Evolutionary conservation across 495 filamentous ascomycete species (phyloP).

Genomic region (Lineolata rhizophorae): DNA sequence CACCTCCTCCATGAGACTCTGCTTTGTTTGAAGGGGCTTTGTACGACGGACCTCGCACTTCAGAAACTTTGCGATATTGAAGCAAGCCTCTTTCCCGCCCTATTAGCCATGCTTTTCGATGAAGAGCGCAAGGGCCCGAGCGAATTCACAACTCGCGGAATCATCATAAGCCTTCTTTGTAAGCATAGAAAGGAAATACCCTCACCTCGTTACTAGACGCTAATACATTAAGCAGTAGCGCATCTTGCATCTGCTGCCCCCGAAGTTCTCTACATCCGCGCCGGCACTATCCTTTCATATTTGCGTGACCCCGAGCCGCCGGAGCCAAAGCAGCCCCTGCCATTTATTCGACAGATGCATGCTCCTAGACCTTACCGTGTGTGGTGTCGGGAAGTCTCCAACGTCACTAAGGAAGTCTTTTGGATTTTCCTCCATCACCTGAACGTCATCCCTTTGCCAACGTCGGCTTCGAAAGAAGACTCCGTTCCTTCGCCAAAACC

Average conservation of each 20-base stretch:
- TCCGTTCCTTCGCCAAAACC: too few species aligned
- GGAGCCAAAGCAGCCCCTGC: constrained; percentile 50
- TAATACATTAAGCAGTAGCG: constrained; percentile 28
- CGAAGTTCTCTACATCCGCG: constrained; percentile 32
- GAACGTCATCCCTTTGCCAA: constrained; percentile 52
- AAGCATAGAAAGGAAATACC: too few species aligned
- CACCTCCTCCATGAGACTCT: constrained; percentile 76
- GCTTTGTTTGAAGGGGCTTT: constrained; percentile 83
- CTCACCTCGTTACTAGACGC: too few species aligned
- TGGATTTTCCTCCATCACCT: constrained; percentile 96
- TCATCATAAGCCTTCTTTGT: constrained; percentile 65
- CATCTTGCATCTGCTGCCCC: constrained; percentile 43
- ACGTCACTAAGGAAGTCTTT: constrained; percentile 94
- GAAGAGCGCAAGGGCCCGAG: constrained; percentile 91
- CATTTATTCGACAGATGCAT: constrained; percentile 77
- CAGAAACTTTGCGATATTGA: constrained; percentile 64
- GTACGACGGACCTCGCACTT: constrained; percentile 70
- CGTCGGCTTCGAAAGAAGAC: background rate
- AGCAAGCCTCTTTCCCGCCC: constrained; percentile 58
- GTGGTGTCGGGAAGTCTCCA: constrained; percentile 80
- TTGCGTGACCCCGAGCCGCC: constrained; percentile 60
- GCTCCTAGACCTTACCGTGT: constrained; percentile 71
- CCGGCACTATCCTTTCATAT: constrained; percentile 46
- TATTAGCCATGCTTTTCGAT: constrained; percentile 80
- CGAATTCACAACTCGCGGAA: constrained; percentile 78